phyloP scores from a whole-genome alignment of 352 stramenopile genomes.

The Phytopythium boreale region DNA sequence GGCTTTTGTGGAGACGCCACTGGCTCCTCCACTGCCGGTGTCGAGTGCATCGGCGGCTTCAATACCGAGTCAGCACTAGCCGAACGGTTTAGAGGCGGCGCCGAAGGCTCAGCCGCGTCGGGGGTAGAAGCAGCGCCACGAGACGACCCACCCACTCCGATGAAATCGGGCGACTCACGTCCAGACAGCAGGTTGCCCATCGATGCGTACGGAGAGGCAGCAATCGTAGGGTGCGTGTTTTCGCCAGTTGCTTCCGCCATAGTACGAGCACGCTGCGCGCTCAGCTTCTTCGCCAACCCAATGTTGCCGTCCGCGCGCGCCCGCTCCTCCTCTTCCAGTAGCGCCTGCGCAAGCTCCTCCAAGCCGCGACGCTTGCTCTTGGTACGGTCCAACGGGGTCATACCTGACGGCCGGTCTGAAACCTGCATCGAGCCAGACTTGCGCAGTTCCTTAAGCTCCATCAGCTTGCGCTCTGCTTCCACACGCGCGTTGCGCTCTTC shows the following conservation, averaged over 20 bases:
- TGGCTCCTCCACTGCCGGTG: conserved; percentile 12
- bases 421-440: conserved; percentile 59
- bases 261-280: conserved; percentile 68
- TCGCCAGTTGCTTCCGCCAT: conserved; percentile 56
- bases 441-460: conserved; percentile 78
- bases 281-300: conserved; percentile 72
- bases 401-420: conserved; percentile 47
- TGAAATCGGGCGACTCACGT: conserved; percentile 5
- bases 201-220: conserved; percentile 30
- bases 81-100: conserved; percentile 34
- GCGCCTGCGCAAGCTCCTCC: conserved; percentile 75
- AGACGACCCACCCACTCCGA: background rate
- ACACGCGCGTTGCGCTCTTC: conserved; percentile 76
- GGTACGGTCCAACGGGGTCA: conserved; percentile 57
- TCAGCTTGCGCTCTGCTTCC: conserved; percentile 78
- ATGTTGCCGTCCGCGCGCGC: conserved; percentile 76
- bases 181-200: conserved; percentile 36
- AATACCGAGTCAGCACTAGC: conserved; percentile 25
- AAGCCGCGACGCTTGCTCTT: conserved; percentile 68
- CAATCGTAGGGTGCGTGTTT: conserved; percentile 26
- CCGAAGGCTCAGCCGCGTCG: conserved; percentile 9
- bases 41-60: conserved; percentile 6
- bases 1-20: conserved; percentile 28
- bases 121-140: background rate
- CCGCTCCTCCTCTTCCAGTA: conserved; percentile 78